phyloP scores from a whole-genome alignment of 306 rosid genomes.

The Ormosia emarginata region DNA sequence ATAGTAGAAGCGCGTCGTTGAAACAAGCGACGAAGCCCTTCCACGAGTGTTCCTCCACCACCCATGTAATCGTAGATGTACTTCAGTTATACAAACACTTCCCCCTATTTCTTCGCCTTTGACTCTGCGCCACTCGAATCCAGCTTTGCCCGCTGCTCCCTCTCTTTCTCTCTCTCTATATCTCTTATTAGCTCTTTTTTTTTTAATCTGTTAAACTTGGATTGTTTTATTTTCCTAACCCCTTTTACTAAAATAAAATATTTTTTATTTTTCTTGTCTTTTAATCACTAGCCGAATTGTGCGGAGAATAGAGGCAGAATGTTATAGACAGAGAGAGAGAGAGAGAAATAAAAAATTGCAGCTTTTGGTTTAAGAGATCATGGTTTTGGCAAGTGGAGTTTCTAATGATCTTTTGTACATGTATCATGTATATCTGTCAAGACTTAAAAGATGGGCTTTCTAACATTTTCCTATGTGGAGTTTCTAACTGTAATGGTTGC shows the following conservation, averaged over 20 bases:
- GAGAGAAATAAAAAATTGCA: too few relatives aligned
- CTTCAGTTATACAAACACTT: too few relatives aligned
- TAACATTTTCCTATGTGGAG: too few relatives aligned
- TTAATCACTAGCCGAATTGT: not conserved
- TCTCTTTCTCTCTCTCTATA: not conserved
- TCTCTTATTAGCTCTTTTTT: not conserved
- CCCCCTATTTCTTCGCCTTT: slow-evolving; percentile 2
- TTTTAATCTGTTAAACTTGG: not conserved
- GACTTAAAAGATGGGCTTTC: too few relatives aligned
- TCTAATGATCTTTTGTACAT: too few relatives aligned
- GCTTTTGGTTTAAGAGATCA: too few relatives aligned
- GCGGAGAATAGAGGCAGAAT: not conserved
- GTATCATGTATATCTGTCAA: too few relatives aligned
- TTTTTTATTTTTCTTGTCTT: not conserved
- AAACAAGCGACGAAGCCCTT: slow-evolving; percentile 46
- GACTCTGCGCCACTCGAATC: slow-evolving; percentile 14
- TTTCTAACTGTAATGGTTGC: too few relatives aligned
- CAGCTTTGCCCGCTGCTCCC: not conserved
- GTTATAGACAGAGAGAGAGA: too few relatives aligned
- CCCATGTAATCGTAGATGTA: slow-evolving; percentile 24
- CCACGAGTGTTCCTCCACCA: slow-evolving; percentile 46
- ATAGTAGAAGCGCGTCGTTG: slow-evolving; percentile 33
- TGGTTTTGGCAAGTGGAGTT: too few relatives aligned
- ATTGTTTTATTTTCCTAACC: not conserved
- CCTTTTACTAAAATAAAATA: too few relatives aligned